phyloP scores from a whole-genome alignment of 2,329 filamentous ascomycete genomes.

The Colletotrichum sp. region DNA sequence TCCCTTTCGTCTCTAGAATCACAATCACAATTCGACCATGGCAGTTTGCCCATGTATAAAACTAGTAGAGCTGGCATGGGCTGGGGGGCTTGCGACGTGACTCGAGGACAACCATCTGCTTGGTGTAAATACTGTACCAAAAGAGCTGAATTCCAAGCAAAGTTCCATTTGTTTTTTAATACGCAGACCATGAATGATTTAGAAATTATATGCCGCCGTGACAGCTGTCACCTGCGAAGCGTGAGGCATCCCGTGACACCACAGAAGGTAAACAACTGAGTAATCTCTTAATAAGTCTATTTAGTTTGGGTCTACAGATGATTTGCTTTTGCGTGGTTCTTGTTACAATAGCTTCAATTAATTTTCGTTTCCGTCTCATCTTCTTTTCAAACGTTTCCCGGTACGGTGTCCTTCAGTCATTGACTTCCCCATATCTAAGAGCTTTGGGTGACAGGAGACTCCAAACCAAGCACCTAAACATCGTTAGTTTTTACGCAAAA shows the following conservation, averaged over 20 bases:
- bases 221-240: neutral
- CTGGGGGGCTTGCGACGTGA: constrained; percentile 34
- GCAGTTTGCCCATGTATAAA: constrained; percentile 38
- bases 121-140: constrained; percentile 51
- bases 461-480: constrained; percentile 55
- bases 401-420: neutral
- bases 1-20: constrained; percentile 22
- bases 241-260: neutral
- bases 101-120: constrained; percentile 27
- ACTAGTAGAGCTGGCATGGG: constrained; percentile 32
- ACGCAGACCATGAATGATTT: neutral
- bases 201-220: neutral
- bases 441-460: constrained; percentile 30
- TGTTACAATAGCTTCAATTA: neutral
- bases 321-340: neutral
- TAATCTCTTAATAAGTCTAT: neutral
- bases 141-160: constrained; percentile 41
- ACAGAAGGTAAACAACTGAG: neutral
- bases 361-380: neutral
- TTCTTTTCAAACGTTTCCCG: neutral
- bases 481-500: neutral
- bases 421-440: constrained; percentile 12
- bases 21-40: constrained; percentile 21
- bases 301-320: neutral
- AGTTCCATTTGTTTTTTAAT: constrained; percentile 28